Evolutionary conservation across 805 yeast species (phyloP).

Genomic region (Starmerella floris): DNA sequence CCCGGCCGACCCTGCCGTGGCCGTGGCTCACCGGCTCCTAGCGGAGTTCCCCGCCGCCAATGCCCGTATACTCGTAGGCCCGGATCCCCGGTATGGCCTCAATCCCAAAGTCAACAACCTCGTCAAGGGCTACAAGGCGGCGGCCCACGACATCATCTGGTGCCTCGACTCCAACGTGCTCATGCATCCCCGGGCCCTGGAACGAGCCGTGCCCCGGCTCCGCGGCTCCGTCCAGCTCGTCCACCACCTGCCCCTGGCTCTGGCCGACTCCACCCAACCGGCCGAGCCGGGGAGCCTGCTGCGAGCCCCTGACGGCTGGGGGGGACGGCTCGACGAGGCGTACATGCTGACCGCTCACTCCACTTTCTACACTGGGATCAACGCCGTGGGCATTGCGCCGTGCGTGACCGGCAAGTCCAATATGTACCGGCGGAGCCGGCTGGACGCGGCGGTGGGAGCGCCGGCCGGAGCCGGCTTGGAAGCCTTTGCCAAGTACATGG

Average conservation of each 20-base stretch:
- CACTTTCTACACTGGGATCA: constrained; percentile 69
- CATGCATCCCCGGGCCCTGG: constrained; percentile 52
- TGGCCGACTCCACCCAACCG: constrained; percentile 2
- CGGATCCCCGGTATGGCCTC: constrained; percentile 44
- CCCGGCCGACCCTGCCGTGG: constrained; percentile 48
- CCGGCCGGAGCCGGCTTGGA: constrained; percentile 37
- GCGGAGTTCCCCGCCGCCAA: constrained; percentile 43
- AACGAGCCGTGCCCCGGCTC: constrained; percentile 45
- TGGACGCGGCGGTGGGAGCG: constrained; percentile 30
- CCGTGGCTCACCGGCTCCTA: constrained; percentile 40
- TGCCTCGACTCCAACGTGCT: constrained; percentile 76
- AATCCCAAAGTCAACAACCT: constrained; percentile 82
- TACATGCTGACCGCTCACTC: constrained; percentile 73
- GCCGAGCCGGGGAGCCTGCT: neutral
- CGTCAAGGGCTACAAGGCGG: constrained; percentile 60
- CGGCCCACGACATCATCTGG: constrained; percentile 68
- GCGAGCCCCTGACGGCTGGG: constrained; percentile 29
- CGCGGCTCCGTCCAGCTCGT: constrained; percentile 43
- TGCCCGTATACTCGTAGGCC: constrained; percentile 45
- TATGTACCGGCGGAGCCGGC: constrained; percentile 51
- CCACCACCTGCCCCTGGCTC: constrained; percentile 57
- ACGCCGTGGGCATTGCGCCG: constrained; percentile 62
- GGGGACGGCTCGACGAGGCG: constrained; percentile 71
- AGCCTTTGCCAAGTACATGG: constrained; percentile 67
- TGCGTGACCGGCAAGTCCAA: constrained; percentile 88